Evolutionary conservation across 345 rosid species (phyloP).

Genomic region (Leavenworthia alabamica): DNA sequence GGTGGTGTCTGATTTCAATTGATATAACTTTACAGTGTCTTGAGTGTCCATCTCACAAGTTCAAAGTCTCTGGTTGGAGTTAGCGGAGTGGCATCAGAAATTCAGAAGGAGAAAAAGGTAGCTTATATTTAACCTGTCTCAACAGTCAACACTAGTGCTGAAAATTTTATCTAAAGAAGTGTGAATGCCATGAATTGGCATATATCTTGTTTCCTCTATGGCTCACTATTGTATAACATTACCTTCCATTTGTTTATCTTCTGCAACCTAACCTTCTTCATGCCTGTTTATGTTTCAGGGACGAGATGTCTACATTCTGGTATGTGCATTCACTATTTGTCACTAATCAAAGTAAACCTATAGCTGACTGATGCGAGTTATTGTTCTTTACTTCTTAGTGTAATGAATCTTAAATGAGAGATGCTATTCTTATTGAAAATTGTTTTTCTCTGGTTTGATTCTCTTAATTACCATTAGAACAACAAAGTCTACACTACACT

Average conservation of each 20-base stretch:
- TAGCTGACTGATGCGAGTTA: background rate
- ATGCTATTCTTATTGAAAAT: background rate
- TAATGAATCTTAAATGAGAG: background rate
- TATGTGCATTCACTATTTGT: conserved; percentile 35
- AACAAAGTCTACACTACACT: background rate
- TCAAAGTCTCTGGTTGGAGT: conserved; percentile 83
- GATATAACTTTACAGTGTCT: conserved; percentile 44
- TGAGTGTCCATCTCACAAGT: conserved; percentile 88
- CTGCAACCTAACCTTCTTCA: conserved; percentile 15
- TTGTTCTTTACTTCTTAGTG: background rate
- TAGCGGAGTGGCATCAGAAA: conserved; percentile 78
- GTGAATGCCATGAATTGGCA: background rate
- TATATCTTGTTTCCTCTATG: background rate
- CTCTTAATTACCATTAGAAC: background rate
- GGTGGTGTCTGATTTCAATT: background rate
- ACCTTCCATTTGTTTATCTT: background rate
- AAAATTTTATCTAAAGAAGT: background rate
- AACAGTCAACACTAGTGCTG: background rate
- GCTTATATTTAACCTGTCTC: no score
- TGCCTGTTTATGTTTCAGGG: conserved; percentile 60
- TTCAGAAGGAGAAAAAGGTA: conserved; percentile 95
- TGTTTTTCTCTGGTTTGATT: background rate
- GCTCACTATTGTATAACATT: background rate
- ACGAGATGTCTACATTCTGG: conserved; percentile 96
- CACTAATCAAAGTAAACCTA: background rate